Base-by-base conservation (phyloP, 2,329 filamentous ascomycete species). In the Curvularia verruculosa region DNA sequence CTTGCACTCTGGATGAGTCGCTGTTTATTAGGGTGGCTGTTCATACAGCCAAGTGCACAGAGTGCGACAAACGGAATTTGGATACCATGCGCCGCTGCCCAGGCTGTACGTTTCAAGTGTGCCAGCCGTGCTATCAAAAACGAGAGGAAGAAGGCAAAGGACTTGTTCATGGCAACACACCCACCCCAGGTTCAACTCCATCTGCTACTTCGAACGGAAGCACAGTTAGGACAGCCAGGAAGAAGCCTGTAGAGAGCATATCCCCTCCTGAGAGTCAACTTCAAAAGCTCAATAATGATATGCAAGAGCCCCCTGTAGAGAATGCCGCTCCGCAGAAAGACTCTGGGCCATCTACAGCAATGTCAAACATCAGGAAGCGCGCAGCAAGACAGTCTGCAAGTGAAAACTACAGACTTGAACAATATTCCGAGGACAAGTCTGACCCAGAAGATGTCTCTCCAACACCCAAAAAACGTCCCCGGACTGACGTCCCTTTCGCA, bases 41-140 rank as follows among this genome's bases (percentile, higher is more conserved):
- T 7, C 74, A 74, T 44, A 77, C 75, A 0, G 73, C 75, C n/a
- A 77, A 76, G 49, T 77, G 75, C 49, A 69, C 71, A 2, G 65
- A 66, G 15, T 77, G 75, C 59, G 73, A 77, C 46, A 46, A 61
- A 40, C 70, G 74, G 13, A 76, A 76, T 41, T 66, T 55, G 41
- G 63, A 61, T 10, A 64, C 54, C 1, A 72, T 77, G 67, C 61
- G 65, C 2, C 71, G 73, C 19, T 77, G 75, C 43, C 68, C 66
- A 2, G 69, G 68, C 5, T 77, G 75, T 51, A 73, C 70, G 3
- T 75, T 69, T 36, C 70, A 76, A 39, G 61, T 76, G 5, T 77
- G 74, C 46, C 56, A 59, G 7, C 60, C 64, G 3, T 77, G 74
- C 34, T 69, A 63, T 43, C 48, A 68, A 5, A 49, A 37, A 26